Percentiles rank a stretch among this genome's conserved stretches.
phyloP scores from a whole-genome alignment of 1,139 yeast species.

The Debaryomycetaceae sp. region DNA sequence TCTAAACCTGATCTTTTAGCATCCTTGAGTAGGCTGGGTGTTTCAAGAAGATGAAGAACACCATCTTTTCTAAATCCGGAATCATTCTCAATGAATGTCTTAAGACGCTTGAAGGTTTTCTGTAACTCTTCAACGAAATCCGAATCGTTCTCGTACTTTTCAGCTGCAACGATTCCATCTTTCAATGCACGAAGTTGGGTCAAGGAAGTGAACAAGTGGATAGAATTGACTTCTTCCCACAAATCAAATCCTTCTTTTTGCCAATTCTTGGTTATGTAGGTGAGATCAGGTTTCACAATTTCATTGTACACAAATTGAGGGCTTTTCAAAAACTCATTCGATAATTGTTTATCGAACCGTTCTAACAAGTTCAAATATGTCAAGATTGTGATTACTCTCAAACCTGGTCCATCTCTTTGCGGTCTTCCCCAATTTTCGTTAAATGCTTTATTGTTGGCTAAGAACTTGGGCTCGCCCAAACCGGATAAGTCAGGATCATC shows the following conservation, averaged over 20 bases:
- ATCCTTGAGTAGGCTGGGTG: slow-evolving; percentile 46
- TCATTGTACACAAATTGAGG: slow-evolving; percentile 41
- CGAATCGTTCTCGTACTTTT: slow-evolving; percentile 26
- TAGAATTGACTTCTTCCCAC: slow-evolving; percentile 85
- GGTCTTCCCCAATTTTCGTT: slow-evolving; percentile 86
- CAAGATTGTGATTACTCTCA: slow-evolving; percentile 64
- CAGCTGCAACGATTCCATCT: slow-evolving; percentile 52
- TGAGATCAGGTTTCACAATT: slow-evolving; percentile 68
- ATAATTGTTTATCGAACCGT: slow-evolving; percentile 23
- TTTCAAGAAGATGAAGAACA: slow-evolving; percentile 62
- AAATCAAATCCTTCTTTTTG: slow-evolving; percentile 66
- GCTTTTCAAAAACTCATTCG: slow-evolving; percentile 20
- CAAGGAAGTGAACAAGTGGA: slow-evolving; percentile 76
- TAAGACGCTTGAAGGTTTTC: slow-evolving; percentile 29
- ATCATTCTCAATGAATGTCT: slow-evolving; percentile 31
- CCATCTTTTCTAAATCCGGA: slow-evolving; percentile 44
- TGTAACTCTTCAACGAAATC: slow-evolving; percentile 24
- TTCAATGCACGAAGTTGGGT: slow-evolving; percentile 69
- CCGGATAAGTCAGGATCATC: slow-evolving; percentile 43
- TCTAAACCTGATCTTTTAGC: slow-evolving; percentile 70
- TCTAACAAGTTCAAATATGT: slow-evolving; percentile 50
- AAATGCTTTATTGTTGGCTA: slow-evolving; percentile 62
- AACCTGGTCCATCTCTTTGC: slow-evolving; percentile 92
- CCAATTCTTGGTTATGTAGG: slow-evolving; percentile 68
- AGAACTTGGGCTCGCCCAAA: slow-evolving; percentile 88